Percentiles rank a stretch among this genome's conserved stretches.
Evolutionary conservation across 2,329 filamentous ascomycete species (phyloP).

Genomic region (Metarhizium rileyi): DNA sequence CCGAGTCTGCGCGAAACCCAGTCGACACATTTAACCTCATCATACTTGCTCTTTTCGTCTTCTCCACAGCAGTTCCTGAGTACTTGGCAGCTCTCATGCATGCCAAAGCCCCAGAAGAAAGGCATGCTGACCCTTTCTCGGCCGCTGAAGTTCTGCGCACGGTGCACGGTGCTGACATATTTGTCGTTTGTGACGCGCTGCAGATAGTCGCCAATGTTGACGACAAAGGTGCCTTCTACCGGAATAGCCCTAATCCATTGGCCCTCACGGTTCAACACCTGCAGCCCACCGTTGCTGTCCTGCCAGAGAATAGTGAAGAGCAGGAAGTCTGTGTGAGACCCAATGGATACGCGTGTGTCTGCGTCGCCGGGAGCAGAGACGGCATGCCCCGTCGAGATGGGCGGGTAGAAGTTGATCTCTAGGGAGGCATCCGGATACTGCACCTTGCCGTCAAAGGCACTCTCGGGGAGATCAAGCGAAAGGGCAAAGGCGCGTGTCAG

Average conservation of each 20-base stretch:
- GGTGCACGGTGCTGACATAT: too few species aligned
- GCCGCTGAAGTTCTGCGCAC: too few species aligned
- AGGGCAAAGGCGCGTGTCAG: conserved; percentile 45
- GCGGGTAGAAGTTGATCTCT: conserved; percentile 31
- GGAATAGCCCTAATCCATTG: conserved; percentile 33
- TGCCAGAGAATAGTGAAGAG: conserved; percentile 40
- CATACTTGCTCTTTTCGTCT: too few species aligned
- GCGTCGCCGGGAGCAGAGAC: not conserved
- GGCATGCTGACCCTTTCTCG: too few species aligned
- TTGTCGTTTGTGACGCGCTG: conserved; percentile 40
- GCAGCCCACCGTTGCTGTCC: conserved; percentile 30
- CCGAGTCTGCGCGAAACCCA: too few species aligned
- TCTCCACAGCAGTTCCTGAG: too few species aligned
- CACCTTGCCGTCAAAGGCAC: conserved; percentile 44
- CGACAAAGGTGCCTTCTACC: conserved; percentile 33
- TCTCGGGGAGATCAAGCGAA: conserved; percentile 41
- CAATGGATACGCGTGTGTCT: conserved; percentile 26
- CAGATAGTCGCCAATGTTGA: conserved; percentile 43
- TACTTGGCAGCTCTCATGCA: too few species aligned
- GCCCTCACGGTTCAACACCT: conserved; percentile 29
- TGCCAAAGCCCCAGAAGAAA: too few species aligned
- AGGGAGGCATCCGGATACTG: conserved; percentile 38
- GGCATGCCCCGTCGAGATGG: conserved; percentile 10
- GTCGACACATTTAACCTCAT: too few species aligned
- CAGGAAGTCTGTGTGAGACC: conserved; percentile 44